These are phyloP conservation scores for Croton laevigatus DNA, from an alignment of 441 rosid species.

Conservation along the genomic window DNA sequence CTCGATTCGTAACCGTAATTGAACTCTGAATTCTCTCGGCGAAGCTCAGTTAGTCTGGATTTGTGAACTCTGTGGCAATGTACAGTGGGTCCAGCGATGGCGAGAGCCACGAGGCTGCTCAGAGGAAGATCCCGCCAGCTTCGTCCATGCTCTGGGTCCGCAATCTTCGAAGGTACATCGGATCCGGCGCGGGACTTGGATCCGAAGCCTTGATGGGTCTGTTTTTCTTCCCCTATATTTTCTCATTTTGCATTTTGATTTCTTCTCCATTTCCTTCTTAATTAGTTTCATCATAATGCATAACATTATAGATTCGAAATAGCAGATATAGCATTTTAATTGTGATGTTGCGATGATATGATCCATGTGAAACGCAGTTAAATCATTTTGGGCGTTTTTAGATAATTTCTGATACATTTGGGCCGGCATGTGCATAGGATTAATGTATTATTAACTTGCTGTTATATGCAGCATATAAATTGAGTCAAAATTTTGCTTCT, in stretches of 20 bases:
- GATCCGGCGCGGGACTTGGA: conserved; percentile 96
- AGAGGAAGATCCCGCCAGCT: conserved; percentile 89
- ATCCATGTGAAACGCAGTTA: not conserved
- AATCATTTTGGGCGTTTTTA: not conserved
- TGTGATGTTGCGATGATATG: not conserved
- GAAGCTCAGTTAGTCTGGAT: conserved; percentile 8
- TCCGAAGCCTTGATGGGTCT: conserved; percentile 98
- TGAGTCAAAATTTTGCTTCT: not conserved
- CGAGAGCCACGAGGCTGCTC: conserved; percentile 79
- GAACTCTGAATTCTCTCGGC: conserved; percentile 10
- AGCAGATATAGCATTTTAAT: not conserved
- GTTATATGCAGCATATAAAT: not conserved
- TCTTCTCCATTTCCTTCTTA: not conserved
- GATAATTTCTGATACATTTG: not conserved
- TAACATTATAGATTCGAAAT: not conserved
- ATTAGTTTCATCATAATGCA: not conserved
- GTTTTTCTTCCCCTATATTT: conserved; percentile 11
- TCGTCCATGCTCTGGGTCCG: conserved; percentile 97
- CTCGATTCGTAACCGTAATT: conserved; percentile 3
- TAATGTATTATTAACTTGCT: not conserved
- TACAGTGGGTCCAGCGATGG: conserved; percentile 96
- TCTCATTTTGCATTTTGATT: not conserved
- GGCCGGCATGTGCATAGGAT: not conserved
- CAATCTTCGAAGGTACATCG: conserved; percentile 81
- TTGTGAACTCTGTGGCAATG: conserved; percentile 35